A percentile compares a stretch with the other conserved stretches of the same genome.
These are phyloP conservation scores for Garcia nutans DNA, from an alignment of 345 rosid genomes.

Conservation along the genomic window DNA sequence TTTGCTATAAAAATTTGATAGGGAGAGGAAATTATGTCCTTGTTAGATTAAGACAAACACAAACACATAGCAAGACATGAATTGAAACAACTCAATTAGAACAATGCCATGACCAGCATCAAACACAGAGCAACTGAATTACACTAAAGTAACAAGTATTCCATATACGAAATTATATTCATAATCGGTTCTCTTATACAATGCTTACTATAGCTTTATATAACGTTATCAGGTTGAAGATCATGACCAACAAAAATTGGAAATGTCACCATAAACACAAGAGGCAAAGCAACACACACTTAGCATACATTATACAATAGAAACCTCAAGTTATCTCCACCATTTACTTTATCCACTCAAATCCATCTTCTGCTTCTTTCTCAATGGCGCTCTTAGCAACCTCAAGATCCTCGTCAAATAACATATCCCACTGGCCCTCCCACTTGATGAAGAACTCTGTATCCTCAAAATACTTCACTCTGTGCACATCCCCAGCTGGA, in stretches of 20 bases:
- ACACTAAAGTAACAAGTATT: not conserved
- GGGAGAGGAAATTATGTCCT: no score
- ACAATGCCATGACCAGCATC: not conserved
- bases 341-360: constrained; percentile 18
- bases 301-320: not conserved
- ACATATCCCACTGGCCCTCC: constrained; percentile 91
- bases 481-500: constrained; percentile 77
- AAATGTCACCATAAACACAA: not conserved
- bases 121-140: not conserved
- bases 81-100: not conserved
- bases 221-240: not conserved
- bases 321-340: not conserved
- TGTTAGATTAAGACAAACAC: no score
- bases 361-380: constrained; percentile 28
- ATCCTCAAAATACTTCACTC: constrained; percentile 85
- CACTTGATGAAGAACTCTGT: constrained; percentile 89
- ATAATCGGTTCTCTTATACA: no score
- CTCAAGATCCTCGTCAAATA: constrained; percentile 78
- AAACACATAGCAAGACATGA: not conserved
- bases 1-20: no score
- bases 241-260: not conserved
- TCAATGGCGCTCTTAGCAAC: constrained; percentile 51
- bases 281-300: not conserved
- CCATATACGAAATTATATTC: no score
- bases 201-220: not conserved